These are phyloP conservation scores for Aspergillus alliaceus DNA, from an alignment of 2,329 filamentous ascomycete species.

Conservation along the genomic window DNA sequence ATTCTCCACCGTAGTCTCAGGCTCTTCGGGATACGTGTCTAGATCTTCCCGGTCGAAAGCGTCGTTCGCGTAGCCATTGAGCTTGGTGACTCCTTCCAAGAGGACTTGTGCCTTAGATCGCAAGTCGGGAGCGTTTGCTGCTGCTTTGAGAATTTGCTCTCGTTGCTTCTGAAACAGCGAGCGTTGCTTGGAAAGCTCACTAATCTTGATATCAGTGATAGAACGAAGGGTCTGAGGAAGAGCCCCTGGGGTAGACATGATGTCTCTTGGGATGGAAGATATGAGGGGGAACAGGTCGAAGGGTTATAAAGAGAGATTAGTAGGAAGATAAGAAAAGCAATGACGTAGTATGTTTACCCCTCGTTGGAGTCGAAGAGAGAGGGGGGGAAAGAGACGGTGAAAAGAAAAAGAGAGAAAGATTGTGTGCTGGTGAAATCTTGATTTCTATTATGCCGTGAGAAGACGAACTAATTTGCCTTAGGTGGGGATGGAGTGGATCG, in stretches of 20 bases:
- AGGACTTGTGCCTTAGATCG: slow-evolving; percentile 34
- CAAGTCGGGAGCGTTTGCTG: slow-evolving; percentile 27
- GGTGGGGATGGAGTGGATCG: background rate
- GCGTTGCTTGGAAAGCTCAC: slow-evolving; percentile 56
- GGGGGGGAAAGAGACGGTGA: background rate
- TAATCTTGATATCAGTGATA: slow-evolving; percentile 58
- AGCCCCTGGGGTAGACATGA: slow-evolving; percentile 34
- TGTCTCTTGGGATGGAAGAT: background rate
- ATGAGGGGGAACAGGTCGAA: background rate
- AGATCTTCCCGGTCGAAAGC: slow-evolving; percentile 35
- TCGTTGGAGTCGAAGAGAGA: background rate
- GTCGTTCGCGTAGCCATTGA: slow-evolving; percentile 39
- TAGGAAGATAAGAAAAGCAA: background rate
- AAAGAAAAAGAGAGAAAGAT: background rate
- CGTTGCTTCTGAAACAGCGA: slow-evolving; percentile 52
- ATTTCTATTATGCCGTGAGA: background rate
- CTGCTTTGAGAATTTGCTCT: slow-evolving; percentile 38
- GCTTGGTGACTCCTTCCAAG: slow-evolving; percentile 37
- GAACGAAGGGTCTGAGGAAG: slow-evolving; percentile 56
- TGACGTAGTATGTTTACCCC: background rate
- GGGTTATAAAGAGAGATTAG: too few relatives aligned
- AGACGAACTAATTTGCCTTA: background rate
- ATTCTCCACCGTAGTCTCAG: slow-evolving; percentile 13
- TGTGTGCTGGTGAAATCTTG: background rate
- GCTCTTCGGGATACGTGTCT: slow-evolving; percentile 19